A percentile compares a stretch with the other conserved stretches of the same genome.
phyloP scores from a whole-genome alignment of 1,284 basidiomycete species.

The Tylopilus sp. region DNA sequence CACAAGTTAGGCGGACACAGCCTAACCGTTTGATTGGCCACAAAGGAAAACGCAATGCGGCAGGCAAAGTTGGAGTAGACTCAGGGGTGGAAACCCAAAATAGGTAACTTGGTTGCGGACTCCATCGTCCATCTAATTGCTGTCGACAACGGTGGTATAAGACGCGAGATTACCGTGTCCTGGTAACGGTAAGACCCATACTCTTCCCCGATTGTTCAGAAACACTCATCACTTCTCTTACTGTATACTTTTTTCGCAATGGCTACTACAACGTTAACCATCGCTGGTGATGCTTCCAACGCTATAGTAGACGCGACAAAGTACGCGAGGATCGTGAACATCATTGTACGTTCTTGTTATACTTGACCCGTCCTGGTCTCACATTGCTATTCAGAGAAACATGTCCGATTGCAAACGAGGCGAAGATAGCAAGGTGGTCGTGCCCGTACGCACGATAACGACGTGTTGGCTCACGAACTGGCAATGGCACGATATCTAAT shows the following conservation, averaged over 20 bases:
- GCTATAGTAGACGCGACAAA: not conserved
- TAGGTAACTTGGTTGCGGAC: no score
- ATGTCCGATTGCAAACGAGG: not conserved
- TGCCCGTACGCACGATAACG: not conserved
- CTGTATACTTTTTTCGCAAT: not conserved
- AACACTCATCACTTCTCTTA: not conserved
- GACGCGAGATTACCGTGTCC: no score
- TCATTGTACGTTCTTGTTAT: constrained; percentile 2
- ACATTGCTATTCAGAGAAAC: constrained; percentile 3
- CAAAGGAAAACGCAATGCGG: no score
- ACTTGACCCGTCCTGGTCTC: no score
- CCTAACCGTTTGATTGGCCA: no score
- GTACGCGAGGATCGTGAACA: not conserved
- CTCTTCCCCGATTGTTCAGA: not conserved
- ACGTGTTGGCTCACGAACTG: constrained; percentile 7
- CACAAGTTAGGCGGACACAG: no score
- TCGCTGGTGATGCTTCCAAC: not conserved
- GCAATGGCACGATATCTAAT: not conserved
- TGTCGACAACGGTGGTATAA: no score
- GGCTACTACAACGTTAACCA: not conserved
- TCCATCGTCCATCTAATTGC: no score
- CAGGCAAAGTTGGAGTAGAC: no score
- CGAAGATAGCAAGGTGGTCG: not conserved
- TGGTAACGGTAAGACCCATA: constrained; percentile 1
- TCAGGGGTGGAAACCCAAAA: no score